Percentiles rank a stretch among this genome's conserved stretches.
These are phyloP conservation scores for Amanita muscaria DNA, from an alignment of 768 basidiomycete species.

Conservation along the genomic window DNA sequence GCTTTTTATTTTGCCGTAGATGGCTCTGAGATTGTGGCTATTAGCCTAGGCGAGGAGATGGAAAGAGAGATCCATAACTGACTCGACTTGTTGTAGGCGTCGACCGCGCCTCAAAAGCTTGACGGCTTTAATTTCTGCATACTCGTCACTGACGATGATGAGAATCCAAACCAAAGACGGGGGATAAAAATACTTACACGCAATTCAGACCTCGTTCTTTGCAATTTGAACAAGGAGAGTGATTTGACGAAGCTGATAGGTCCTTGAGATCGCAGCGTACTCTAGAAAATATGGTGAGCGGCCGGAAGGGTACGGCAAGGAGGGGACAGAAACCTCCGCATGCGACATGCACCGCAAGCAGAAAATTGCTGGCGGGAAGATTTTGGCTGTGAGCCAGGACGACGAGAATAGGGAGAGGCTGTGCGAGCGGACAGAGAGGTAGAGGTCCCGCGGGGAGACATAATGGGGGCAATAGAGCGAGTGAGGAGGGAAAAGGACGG, in stretches of 20 bases:
- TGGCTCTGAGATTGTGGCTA: constrained; percentile 42
- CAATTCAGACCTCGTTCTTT: constrained; percentile 84
- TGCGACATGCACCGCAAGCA: constrained; percentile 91
- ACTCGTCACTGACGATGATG: constrained; percentile 96
- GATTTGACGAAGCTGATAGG: constrained; percentile 41
- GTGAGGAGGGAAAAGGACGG: constrained; percentile 15
- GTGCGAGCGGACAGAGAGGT: constrained; percentile 23
- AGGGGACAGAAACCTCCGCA: constrained; percentile 51
- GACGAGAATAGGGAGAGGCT: constrained; percentile 35
- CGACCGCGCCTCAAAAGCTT: constrained; percentile 76
- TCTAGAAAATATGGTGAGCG: constrained; percentile 30
- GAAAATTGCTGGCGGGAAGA: constrained; percentile 79
- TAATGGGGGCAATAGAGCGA: constrained; percentile 20
- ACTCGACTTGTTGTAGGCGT: constrained; percentile 81
- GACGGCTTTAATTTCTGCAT: constrained; percentile 84
- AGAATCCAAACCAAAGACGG: too few relatives aligned
- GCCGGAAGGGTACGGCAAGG: constrained; percentile 2
- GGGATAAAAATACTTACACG: constrained; percentile 73
- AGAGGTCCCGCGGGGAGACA: constrained; percentile 50
- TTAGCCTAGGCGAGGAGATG: background rate
- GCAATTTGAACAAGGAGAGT: constrained; percentile 76
- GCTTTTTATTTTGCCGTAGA: constrained; percentile 63
- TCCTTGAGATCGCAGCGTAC: constrained; percentile 94
- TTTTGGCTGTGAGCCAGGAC: constrained; percentile 55
- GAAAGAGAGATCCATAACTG: constrained; percentile 20